These are phyloP conservation scores for Bruguiera gymnorhiza DNA, from an alignment of 345 rosid genomes.

Conservation along the genomic window DNA sequence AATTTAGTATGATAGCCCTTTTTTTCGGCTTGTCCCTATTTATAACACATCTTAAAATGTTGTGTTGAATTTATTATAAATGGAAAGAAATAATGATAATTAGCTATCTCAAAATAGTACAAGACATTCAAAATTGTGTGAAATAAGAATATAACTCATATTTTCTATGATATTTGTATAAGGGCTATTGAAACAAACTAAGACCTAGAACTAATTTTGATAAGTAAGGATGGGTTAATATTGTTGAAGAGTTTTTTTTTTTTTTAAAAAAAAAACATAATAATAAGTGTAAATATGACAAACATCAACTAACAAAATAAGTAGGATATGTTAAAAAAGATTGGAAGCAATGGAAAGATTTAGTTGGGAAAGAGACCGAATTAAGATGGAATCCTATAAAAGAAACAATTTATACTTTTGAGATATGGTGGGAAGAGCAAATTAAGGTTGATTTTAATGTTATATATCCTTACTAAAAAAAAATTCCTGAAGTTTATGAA, in stretches of 20 bases:
- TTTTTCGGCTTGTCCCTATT: background rate
- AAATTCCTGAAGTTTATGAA: too few relatives aligned
- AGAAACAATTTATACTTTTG: background rate
- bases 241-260: background rate
- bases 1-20: too few relatives aligned
- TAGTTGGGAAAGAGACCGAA: background rate
- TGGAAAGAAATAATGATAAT: too few relatives aligned
- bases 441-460: constrained; percentile 1
- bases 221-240: too few relatives aligned
- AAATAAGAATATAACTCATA: too few relatives aligned
- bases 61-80: background rate
- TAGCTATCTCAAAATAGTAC: too few relatives aligned
- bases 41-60: background rate
- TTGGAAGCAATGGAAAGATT: constrained; percentile 7
- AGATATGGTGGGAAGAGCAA: constrained; percentile 3
- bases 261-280: background rate
- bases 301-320: constrained; percentile 5
- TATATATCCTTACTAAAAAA: too few relatives aligned
- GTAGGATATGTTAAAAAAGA: constrained; percentile 9
- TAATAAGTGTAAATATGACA: background rate
- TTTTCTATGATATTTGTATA: too few relatives aligned
- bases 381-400: background rate
- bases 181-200: too few relatives aligned
- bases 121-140: too few relatives aligned
- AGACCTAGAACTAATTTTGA: too few relatives aligned